A percentile compares a stretch with the other conserved stretches of the same genome.
Evolutionary conservation across 371 early-diverging fungal genomes (phyloP).

Genomic region (Mucor plumbeus): DNA sequence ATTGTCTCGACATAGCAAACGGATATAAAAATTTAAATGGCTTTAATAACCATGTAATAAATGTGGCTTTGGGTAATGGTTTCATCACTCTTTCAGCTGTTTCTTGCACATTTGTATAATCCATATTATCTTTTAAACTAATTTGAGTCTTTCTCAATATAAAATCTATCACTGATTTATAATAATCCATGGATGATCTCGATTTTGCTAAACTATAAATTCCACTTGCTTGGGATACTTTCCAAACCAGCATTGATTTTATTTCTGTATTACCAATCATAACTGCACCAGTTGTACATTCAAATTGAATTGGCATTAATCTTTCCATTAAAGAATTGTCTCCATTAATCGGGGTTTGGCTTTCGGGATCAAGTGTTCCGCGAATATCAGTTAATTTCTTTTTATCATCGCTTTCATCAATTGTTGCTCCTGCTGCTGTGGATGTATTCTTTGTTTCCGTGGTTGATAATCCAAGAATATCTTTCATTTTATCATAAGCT

Average conservation of each 20-base stretch:
- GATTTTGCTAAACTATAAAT: conserved; percentile 64
- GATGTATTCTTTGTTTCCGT: neutral
- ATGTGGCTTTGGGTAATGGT: neutral
- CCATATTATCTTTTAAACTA: conserved; percentile 68
- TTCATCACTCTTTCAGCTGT: conserved; percentile 1
- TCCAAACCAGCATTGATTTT: conserved; percentile 64
- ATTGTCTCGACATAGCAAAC: conserved; percentile 28
- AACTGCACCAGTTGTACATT: conserved; percentile 72
- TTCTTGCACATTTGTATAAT: conserved; percentile 48
- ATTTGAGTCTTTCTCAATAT: conserved; percentile 61
- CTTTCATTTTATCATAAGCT: conserved; percentile 70
- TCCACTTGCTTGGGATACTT: conserved; percentile 68
- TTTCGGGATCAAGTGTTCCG: conserved; percentile 40
- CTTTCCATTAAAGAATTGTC: conserved; percentile 56
- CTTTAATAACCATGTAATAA: conserved; percentile 6
- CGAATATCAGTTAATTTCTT: conserved; percentile 6
- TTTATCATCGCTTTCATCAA: neutral
- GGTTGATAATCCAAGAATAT: conserved; percentile 55
- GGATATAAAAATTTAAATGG: conserved; percentile 26
- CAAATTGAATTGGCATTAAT: conserved; percentile 75
- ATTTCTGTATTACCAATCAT: conserved; percentile 80
- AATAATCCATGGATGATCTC: conserved; percentile 64
- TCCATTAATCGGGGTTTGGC: conserved; percentile 24
- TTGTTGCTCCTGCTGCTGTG: neutral
- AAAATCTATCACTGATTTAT: conserved; percentile 61